phyloP scores from a whole-genome alignment of 1,284 basidiomycete genomes.

The Butyriboletus appendiculatus region DNA sequence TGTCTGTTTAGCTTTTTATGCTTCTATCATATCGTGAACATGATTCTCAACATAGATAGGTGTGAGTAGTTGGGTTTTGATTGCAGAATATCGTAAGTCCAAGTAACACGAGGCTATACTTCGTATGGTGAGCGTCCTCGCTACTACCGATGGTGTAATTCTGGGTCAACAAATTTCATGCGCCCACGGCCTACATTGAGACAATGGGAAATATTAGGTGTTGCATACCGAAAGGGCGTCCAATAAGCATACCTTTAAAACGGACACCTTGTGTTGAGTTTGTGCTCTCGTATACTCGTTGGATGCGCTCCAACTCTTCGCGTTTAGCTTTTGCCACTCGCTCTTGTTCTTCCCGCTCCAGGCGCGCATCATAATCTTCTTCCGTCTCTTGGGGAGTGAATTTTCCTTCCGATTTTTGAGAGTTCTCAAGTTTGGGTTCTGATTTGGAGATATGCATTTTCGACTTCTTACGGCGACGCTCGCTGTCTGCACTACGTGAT shows the following conservation, averaged over 20 bases:
- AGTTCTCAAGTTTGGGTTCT: slow-evolving; percentile 17
- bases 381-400: slow-evolving; percentile 42
- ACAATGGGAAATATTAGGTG: background rate
- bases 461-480: slow-evolving; percentile 35
- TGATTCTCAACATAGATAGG: slow-evolving; percentile 1
- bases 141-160: slow-evolving; percentile 37
- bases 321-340: slow-evolving; percentile 49
- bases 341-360: slow-evolving; percentile 72
- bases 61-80: background rate
- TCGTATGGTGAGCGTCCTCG: background rate
- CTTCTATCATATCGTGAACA: slow-evolving; percentile 11
- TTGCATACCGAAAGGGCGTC: background rate
- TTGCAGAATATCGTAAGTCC: slow-evolving; percentile 6
- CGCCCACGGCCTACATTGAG: slow-evolving; percentile 51
- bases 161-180: slow-evolving; percentile 71
- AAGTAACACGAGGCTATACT: background rate
- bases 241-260: slow-evolving; percentile 55
- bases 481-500: slow-evolving; percentile 31
- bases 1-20: slow-evolving; percentile 31
- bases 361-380: slow-evolving; percentile 69
- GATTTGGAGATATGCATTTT: slow-evolving; percentile 18
- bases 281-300: slow-evolving; percentile 40
- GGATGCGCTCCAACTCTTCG: slow-evolving; percentile 52
- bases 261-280: slow-evolving; percentile 47
- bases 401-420: slow-evolving; percentile 5